These are phyloP conservation scores for Clitoria ternatea DNA, from an alignment of 306 rosid species.

Conservation along the genomic window DNA sequence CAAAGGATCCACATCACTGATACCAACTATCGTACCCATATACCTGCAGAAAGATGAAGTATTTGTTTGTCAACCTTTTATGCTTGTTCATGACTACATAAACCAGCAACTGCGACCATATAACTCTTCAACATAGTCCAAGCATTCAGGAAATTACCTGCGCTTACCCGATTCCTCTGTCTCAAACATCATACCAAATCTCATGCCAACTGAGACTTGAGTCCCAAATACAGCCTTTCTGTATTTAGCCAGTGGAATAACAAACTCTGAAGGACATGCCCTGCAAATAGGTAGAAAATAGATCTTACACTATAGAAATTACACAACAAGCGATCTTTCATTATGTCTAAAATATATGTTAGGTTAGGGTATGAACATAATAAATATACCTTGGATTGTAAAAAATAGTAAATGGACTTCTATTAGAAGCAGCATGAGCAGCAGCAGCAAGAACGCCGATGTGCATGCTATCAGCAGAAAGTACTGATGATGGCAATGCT, in stretches of 20 bases:
- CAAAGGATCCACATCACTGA: slow-evolving; percentile 81
- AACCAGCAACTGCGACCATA: neutral
- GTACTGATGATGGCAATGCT: slow-evolving; percentile 85
- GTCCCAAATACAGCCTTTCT: slow-evolving; percentile 79
- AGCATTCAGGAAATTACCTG: slow-evolving; percentile 50
- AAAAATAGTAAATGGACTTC: slow-evolving; percentile 83
- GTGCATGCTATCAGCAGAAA: slow-evolving; percentile 99
- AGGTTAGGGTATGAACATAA: neutral
- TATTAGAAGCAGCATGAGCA: slow-evolving; percentile 92
- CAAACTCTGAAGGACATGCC: slow-evolving; percentile 98
- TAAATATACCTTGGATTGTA: slow-evolving; percentile 83
- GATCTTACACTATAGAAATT: neutral
- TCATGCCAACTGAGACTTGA: slow-evolving; percentile 90
- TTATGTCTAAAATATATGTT: neutral
- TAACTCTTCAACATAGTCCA: neutral
- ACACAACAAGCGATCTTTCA: neutral
- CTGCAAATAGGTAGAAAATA: slow-evolving; percentile 35
- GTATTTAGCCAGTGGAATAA: slow-evolving; percentile 72
- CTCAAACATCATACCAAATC: slow-evolving; percentile 99
- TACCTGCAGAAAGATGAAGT: slow-evolving; percentile 48
- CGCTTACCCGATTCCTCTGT: slow-evolving; percentile 97
- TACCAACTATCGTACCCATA: slow-evolving; percentile 87
- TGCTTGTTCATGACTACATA: neutral
- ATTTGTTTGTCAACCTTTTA: slow-evolving; percentile 5
- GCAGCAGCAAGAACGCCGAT: slow-evolving; percentile 99